phyloP scores from a whole-genome alignment of 768 basidiomycete genomes.

The Amanita polypyramis region DNA sequence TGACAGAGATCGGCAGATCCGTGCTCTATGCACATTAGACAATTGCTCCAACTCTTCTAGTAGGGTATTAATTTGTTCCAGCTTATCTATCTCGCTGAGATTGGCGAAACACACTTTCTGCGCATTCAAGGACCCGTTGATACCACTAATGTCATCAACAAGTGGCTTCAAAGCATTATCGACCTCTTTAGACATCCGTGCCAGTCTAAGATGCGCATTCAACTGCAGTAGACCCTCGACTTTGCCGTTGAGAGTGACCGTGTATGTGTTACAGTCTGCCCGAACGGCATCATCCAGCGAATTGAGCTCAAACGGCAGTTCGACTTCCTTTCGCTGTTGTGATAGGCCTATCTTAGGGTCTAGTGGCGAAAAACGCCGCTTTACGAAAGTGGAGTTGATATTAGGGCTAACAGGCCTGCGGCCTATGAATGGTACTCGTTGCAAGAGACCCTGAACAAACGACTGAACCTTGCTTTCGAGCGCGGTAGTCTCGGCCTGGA shows the following conservation, averaged over 20 bases:
- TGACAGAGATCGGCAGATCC: conserved; percentile 37
- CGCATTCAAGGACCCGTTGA: conserved; percentile 27
- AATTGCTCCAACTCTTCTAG: conserved; percentile 24
- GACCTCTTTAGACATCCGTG: conserved; percentile 41
- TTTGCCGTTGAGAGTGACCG: conserved; percentile 50
- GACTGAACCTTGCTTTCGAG: conserved; percentile 33
- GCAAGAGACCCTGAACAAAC: conserved; percentile 38
- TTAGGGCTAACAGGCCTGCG: conserved; percentile 15
- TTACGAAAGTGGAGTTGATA: conserved; percentile 15
- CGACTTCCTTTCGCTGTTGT: conserved; percentile 21
- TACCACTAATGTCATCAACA: conserved; percentile 25
- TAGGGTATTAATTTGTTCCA: conserved; percentile 26
- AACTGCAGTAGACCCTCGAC: conserved; percentile 39
- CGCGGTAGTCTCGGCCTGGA: conserved; percentile 22
- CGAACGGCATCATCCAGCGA: conserved; percentile 60
- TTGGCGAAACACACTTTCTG: conserved; percentile 26
- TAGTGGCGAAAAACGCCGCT: conserved; percentile 25
- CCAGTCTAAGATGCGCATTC: conserved; percentile 37
- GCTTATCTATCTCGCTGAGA: conserved; percentile 18
- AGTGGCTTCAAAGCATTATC: conserved; percentile 32
- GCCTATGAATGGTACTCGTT: conserved; percentile 49
- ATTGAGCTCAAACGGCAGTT: conserved; percentile 45
- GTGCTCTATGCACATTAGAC: conserved; percentile 22
- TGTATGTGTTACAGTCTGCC: conserved; percentile 55
- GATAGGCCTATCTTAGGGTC: conserved; percentile 26